Evolutionary conservation across 257 asterid species (phyloP).

Genomic region (Solanum bulbocastanum): DNA sequence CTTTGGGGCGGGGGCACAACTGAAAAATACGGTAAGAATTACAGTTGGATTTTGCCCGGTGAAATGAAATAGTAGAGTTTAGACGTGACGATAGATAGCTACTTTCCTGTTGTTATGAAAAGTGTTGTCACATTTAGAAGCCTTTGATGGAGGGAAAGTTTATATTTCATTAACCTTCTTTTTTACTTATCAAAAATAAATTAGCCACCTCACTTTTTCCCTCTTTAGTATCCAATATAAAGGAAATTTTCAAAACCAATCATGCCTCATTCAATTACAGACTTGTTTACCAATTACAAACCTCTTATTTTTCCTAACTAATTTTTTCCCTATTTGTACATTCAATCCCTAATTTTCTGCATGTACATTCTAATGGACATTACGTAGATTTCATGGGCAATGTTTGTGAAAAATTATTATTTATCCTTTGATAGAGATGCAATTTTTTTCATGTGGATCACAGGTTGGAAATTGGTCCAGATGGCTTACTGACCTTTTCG

Average conservation of each 20-base stretch:
- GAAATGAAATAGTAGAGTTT: neutral
- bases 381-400: neutral
- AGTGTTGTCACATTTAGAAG: neutral
- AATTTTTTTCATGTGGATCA: neutral
- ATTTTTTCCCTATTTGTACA: neutral
- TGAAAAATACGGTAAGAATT: conserved; percentile 61
- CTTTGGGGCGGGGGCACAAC: conserved; percentile 85
- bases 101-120: neutral
- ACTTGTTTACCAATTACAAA: neutral
- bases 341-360: neutral
- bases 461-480: conserved; percentile 13
- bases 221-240: neutral
- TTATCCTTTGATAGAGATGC: neutral
- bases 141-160: neutral
- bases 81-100: neutral
- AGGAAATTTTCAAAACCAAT: neutral
- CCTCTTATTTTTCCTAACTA: neutral
- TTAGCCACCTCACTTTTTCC: neutral
- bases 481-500: conserved; percentile 12
- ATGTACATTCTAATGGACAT: neutral
- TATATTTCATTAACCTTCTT: neutral
- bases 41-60: neutral
- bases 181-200: neutral
- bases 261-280: neutral
- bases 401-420: neutral